Base-by-base conservation (phyloP, 371 early-diverging fungal species). In the Mucor ambiguus region DNA sequence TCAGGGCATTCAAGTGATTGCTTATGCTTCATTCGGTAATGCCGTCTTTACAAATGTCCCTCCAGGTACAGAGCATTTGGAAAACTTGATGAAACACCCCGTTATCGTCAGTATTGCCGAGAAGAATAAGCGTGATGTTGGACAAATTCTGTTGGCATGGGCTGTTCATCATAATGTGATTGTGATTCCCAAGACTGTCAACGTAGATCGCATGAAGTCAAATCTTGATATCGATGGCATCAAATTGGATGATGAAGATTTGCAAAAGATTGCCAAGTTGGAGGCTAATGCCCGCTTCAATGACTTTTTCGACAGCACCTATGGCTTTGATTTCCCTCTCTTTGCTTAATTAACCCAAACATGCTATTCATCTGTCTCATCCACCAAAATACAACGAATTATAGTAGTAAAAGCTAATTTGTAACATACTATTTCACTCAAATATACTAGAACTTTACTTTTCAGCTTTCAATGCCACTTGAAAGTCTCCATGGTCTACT, bases 181-280 rank as follows among this genome's bases (percentile, higher is more conserved):
- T 32, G 87, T 87, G 26, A 89, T 92, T 59, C 93, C 93, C 49
- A 92, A 92, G 73, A 82, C 80, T 56, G 65, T 74, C 14, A 73
- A 82, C 48, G 69, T 68, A 0, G 71, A 71, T 2, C 80, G 90
- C 38, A 78, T 90, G 71, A 69, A 67, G 44, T 35, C 67, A 46
- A 81, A 81, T 62, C 59, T 72, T 44, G 75, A 76, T 52, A n/a
- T 78, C 30, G 61, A 69, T 24, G 46, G 54, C 11, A 73, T 66
- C 64, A 30, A 64, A 4, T 57, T 81, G 56, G 68, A 73, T 46
- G 62, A 69, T 7, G 63, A 71, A 1, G 82, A 79, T 33, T 26
- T 79, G 26, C 60, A 71, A 18, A 67, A 67, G 20, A 71, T 81
- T 35, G 58, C 38, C 26, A 46, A 44, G 16, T 60, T 81, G 14